Evolutionary conservation across 176 grass and related monocot genomes (phyloP), one percentile per base, ranked within the genome.

Genomic region (Oryza punctata): DNA sequence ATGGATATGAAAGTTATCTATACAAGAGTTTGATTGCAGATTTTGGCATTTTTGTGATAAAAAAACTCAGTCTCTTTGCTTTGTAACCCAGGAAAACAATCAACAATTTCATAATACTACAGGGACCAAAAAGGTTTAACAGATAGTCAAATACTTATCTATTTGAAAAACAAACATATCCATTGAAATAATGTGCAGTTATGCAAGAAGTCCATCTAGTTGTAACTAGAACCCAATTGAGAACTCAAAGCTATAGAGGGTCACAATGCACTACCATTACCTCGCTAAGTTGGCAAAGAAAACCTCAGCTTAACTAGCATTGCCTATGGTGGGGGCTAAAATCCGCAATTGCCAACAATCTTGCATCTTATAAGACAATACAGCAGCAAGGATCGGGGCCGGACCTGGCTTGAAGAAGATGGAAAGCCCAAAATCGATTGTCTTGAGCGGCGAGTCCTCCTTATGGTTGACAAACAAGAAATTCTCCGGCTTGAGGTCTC

Each of bases 341-440:
- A 60, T 60, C 19, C 21, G 7, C n/a, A 84, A 67, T 38, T 65
- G 4, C 44, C 29, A 76, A 37, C 9, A 50, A 40, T 76, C n/a
- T 12, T 67, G 43, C 43, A 76, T 12, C 21, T 57, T 46, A 76
- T 7, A 87, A 67, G 60, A 70, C 46, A 32, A 14, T 10, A 76
- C 38, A 11, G 30, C 8, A 77, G 1, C 21, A 10, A 10, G 44
- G 26, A 30, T 44, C 0, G 18, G 70, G 32, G 11, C 35, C 9
- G 18, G 66, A 90, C 88, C 84, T 75, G 88, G 88, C 81, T 90
- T 90, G 79, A 90, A 90, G 79, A 90, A 90, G 15, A 90, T 81
- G 29, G 88, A 90, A 7, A 90, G 88, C 32, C 88, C 88, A 2
- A 86, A 90, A 75, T 90, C 88, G 11, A 90, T 90, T 13, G 84